Percentiles rank a stretch among this genome's conserved stretches.
These are phyloP conservation scores for Dendrocalamus latiflorus DNA, from an alignment of 202 grass and related monocot genomes.

Conservation along the genomic window DNA sequence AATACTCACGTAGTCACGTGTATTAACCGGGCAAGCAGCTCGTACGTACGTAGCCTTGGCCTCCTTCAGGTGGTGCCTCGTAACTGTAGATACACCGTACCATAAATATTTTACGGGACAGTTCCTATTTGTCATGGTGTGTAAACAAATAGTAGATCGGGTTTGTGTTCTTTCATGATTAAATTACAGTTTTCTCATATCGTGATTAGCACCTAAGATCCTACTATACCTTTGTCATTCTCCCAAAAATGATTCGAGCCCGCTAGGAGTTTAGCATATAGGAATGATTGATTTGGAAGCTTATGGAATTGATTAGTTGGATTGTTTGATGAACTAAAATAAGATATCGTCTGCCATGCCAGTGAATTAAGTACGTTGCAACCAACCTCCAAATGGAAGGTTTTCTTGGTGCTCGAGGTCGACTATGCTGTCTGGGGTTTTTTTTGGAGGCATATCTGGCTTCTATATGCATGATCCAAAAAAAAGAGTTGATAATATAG, in stretches of 20 bases:
- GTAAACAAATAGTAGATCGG: not conserved
- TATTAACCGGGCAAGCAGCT: not conserved
- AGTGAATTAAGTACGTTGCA: conserved; percentile 19
- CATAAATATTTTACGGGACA: not conserved
- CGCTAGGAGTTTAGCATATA: not conserved
- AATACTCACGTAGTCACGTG: not conserved
- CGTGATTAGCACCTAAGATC: conserved; percentile 29
- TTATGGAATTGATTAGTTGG: conserved; percentile 22
- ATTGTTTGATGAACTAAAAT: conserved; percentile 9
- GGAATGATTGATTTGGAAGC: conserved; percentile 46
- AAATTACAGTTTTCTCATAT: not conserved
- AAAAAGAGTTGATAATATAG: not conserved
- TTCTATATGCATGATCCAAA: not conserved
- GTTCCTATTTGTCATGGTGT: not conserved
- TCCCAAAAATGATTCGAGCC: conserved; percentile 20
- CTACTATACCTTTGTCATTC: conserved; percentile 37
- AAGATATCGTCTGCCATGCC: conserved; percentile 1
- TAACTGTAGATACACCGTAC: not conserved
- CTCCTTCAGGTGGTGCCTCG: not conserved
- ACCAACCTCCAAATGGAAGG: conserved; percentile 46
- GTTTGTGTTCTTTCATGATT: conserved; percentile 4
- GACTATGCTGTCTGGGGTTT: not conserved
- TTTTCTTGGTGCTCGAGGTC: conserved; percentile 7
- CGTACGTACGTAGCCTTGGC: not conserved
- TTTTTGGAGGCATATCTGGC: not conserved